Evolutionary conservation across 805 yeast species (phyloP), one percentile per base, ranked within the genome.

Genomic region (Kockiozyma suomiensis): DNA sequence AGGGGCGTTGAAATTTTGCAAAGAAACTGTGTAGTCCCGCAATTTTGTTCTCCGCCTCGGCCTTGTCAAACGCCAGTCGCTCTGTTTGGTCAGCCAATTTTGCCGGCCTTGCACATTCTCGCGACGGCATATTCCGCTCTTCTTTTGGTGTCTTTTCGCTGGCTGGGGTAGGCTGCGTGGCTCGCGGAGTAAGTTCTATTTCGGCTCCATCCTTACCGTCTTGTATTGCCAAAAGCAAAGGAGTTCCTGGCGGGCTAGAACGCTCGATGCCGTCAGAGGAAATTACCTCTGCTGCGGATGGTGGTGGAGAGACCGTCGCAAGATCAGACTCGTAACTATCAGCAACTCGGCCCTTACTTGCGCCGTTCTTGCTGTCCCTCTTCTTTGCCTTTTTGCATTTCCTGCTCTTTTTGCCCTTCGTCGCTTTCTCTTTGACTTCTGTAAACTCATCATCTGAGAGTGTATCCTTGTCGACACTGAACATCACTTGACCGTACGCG

Each of bases 401-500:
- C n/a, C n/a, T 42, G 35, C 32, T 42, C 30, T 26, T 35, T 32
- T 45, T 43, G 5, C 17, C n/a, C 40, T 42, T 53, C 41, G 32
- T 26, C 42, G 13, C 17, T 17, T 53, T 45, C 17, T 32, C 25
- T n/a, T 42, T 45, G 28, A 19, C 54, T 56, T 38, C 41, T 54
- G 37, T 38, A 5, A 28, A 19, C 26, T 17, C 51, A 28, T 35
- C 21, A n/a, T 32, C 43, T 25, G 15, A 32, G 6, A 30, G 17
- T 17, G 40, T n/a, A 10, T 47, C 43, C 35, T 4, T 19, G 23
- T 35, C 49, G 1, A 28, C 55, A n/a, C 45, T 30, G 47, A 59
- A 62, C 37, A 55, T 45, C 12, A 49, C 6, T n/a, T 52, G 52
- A n/a, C 66, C 66, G 42, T 60, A 62, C 13, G 55, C 65, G 10